Conservation (phyloP, 768 basidiomycete genomes). For the Melanogaster broomeanus region DNA sequence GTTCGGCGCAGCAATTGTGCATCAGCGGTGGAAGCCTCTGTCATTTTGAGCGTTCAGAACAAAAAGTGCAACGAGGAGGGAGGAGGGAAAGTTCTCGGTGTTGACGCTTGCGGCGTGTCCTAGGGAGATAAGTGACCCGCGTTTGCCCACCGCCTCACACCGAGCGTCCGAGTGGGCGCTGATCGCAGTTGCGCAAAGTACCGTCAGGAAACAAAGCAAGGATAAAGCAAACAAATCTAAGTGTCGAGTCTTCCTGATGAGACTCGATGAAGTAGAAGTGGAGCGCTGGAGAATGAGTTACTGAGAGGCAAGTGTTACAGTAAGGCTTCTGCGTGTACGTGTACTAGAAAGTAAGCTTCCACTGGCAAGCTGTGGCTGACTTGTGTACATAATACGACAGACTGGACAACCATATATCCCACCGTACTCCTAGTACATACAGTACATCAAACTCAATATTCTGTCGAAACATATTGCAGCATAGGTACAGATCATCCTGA, state of each 20-base stretch:
- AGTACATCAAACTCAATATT: too few relatives aligned
- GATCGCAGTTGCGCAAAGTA: conserved; percentile 13
- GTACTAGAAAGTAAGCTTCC: too few relatives aligned
- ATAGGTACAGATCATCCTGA: too few relatives aligned
- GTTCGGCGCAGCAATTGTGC: conserved; percentile 36
- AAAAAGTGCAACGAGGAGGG: conserved; percentile 15
- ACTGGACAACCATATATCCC: too few relatives aligned
- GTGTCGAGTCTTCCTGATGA: conserved; percentile 1
- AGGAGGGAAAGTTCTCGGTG: conserved; percentile 14
- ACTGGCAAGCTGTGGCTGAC: too few relatives aligned
- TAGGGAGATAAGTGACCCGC: conserved; percentile 11
- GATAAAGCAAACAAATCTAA: not conserved
- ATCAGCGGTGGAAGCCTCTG: conserved; percentile 26
- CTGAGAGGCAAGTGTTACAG: not conserved
- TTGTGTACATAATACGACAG: too few relatives aligned
- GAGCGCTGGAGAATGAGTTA: not conserved
- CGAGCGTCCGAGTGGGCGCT: conserved; percentile 18
- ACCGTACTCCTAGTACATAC: too few relatives aligned
- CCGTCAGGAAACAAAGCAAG: conserved; percentile 1
- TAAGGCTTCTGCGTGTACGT: too few relatives aligned
- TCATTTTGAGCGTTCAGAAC: conserved; percentile 29
- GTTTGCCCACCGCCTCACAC: conserved; percentile 15
- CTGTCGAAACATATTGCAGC: too few relatives aligned
- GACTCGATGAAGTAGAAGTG: not conserved
- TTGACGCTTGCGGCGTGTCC: conserved; percentile 34